A percentile compares a stretch with the other conserved stretches of the same genome.
phyloP scores from a whole-genome alignment of 2,329 filamentous ascomycete genomes.

The Arthrinium puccinioides region DNA sequence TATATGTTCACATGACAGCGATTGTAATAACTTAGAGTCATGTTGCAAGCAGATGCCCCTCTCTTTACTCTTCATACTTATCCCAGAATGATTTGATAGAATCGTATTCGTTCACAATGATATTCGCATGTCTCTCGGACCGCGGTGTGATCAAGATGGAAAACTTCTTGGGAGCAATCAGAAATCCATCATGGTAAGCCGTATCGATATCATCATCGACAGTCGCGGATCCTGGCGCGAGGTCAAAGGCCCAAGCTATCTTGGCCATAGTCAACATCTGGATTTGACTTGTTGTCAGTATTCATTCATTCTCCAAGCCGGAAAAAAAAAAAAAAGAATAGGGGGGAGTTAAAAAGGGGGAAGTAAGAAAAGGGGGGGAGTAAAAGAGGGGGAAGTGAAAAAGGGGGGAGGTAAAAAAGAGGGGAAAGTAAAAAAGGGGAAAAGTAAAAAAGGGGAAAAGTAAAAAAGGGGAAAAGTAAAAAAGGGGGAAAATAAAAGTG shows the following conservation, averaged over 20 bases:
- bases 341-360: no score
- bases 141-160: constrained; percentile 3
- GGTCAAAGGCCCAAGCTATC: constrained; percentile 4
- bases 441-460: no score
- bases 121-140: neutral
- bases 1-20: no score
- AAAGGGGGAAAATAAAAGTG: no score
- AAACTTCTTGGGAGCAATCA: constrained; percentile 4
- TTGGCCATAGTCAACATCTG: constrained; percentile 5
- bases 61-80: no score
- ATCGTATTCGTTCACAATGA: constrained; percentile 1
- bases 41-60: no score
- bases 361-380: no score
- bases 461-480: no score
- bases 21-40: no score
- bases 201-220: constrained; percentile 3
- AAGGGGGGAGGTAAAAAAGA: neutral
- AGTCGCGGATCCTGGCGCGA: neutral
- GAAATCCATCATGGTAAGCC: constrained; percentile 2
- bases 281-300: neutral
- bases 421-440: no score
- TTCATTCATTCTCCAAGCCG: no score
- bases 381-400: neutral
- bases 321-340: no score
- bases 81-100: constrained; percentile 1